phyloP scores from a whole-genome alignment of 106 monocot genomes.

The Platanthera zijinensis region DNA sequence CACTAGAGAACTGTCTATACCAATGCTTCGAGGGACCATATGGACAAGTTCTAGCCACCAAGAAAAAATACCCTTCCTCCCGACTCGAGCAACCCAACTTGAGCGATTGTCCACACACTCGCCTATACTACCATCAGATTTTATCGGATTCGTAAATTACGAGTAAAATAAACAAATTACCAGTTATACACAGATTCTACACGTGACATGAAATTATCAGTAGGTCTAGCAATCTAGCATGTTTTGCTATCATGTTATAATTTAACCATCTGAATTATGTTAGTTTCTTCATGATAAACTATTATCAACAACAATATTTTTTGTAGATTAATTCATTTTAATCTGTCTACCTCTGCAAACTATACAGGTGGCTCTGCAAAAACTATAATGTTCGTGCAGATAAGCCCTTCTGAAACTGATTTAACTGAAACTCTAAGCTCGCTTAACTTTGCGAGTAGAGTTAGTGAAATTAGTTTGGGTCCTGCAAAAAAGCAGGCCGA shows the following conservation, averaged over 20 bases:
- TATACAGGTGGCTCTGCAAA: slow-evolving; percentile 64
- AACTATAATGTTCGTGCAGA: slow-evolving; percentile 89
- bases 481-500: slow-evolving; percentile 83
- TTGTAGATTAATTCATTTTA: background rate
- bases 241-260: too few species aligned
- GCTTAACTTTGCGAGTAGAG: slow-evolving; percentile 79
- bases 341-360: background rate
- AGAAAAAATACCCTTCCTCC: too few species aligned
- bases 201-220: slow-evolving; percentile 10
- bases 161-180: too few species aligned
- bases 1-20: slow-evolving; percentile 17
- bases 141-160: slow-evolving; percentile 81
- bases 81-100: too few species aligned
- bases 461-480: slow-evolving; percentile 67
- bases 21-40: too few species aligned
- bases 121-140: background rate
- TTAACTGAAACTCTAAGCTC: slow-evolving; percentile 73
- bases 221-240: too few species aligned
- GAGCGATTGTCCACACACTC: background rate
- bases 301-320: background rate
- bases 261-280: background rate
- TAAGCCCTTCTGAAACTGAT: slow-evolving; percentile 79
- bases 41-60: too few species aligned
- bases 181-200: too few species aligned
- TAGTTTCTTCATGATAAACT: background rate